Evolutionary conservation across 129 eudicot genomes (phyloP).

Genomic region (Erigeron canadensis): DNA sequence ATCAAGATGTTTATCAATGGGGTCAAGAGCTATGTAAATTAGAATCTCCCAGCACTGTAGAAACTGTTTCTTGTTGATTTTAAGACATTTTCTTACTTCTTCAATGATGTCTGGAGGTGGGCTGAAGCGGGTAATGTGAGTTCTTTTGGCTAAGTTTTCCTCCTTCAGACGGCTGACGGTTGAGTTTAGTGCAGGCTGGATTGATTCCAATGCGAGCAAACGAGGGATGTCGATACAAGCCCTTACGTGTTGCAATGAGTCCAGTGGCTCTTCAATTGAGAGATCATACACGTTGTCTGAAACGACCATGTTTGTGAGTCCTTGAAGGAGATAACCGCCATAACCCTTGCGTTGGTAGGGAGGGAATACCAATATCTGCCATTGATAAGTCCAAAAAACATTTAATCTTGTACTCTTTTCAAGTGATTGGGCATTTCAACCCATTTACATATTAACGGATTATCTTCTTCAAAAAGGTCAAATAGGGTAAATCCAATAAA

Average conservation of each 20-base stretch:
- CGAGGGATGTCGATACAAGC: constrained; percentile 72
- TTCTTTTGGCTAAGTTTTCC: constrained; percentile 63
- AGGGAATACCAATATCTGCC: constrained; percentile 81
- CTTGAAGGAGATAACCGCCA: constrained; percentile 63
- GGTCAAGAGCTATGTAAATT: constrained; percentile 60
- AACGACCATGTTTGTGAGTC: constrained; percentile 55
- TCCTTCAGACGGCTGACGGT: constrained; percentile 49
- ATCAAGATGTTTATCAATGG: constrained; percentile 63
- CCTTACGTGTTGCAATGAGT: constrained; percentile 78
- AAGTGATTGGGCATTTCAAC: background rate
- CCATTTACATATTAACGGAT: too few relatives aligned
- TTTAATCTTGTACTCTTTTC: background rate
- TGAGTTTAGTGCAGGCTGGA: constrained; percentile 48
- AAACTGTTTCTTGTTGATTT: constrained; percentile 86
- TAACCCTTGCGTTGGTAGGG: constrained; percentile 83
- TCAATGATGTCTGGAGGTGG: constrained; percentile 61
- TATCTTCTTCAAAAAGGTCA: too few relatives aligned
- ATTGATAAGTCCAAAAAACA: background rate
- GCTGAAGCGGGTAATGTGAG: constrained; percentile 33
- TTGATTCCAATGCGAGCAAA: constrained; percentile 54
- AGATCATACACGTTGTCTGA: constrained; percentile 64
- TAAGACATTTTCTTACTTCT: constrained; percentile 63
- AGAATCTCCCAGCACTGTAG: constrained; percentile 86
- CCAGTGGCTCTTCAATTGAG: constrained; percentile 89
- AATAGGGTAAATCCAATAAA: too few relatives aligned